Evolutionary conservation across 345 rosid species (phyloP).

Genomic region (Euphorbia pulcherrima): DNA sequence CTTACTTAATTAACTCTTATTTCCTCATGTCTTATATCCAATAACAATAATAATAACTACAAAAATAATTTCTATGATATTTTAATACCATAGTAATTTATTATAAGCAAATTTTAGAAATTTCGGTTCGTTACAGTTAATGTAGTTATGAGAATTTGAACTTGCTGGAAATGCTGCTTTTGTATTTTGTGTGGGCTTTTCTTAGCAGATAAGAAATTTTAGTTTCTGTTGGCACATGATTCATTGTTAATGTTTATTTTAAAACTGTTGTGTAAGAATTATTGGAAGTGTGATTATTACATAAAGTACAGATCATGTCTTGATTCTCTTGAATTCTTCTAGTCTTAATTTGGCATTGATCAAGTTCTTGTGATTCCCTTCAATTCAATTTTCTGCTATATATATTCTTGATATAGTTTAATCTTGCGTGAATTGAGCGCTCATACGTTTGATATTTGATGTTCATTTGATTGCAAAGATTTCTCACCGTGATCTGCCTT

Average conservation of each 20-base stretch:
- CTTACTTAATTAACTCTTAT: too few relatives aligned
- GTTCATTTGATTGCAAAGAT: constrained; percentile 50
- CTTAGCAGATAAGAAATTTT: not conserved
- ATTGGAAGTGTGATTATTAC: not conserved
- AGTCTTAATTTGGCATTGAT: not conserved
- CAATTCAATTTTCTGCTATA: not conserved
- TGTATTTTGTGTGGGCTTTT: not conserved
- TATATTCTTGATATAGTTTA: constrained; percentile 1
- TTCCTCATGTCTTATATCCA: too few relatives aligned
- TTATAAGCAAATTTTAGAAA: too few relatives aligned
- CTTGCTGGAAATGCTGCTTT: not conserved
- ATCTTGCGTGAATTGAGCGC: too few relatives aligned
- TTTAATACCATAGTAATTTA: too few relatives aligned
- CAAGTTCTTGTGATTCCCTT: not conserved
- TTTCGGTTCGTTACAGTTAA: too few relatives aligned
- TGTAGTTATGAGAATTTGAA: not conserved
- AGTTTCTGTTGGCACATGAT: not conserved
- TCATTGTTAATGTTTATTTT: not conserved
- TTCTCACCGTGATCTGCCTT: constrained; percentile 81
- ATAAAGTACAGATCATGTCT: not conserved
- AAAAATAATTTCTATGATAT: too few relatives aligned
- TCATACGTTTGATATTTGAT: constrained; percentile 11
- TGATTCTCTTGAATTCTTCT: not conserved
- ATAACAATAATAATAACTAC: too few relatives aligned
- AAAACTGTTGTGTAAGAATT: not conserved